phyloP scores from a whole-genome alignment of 2,329 filamentous ascomycete species.

The Penicillium sp. region DNA sequence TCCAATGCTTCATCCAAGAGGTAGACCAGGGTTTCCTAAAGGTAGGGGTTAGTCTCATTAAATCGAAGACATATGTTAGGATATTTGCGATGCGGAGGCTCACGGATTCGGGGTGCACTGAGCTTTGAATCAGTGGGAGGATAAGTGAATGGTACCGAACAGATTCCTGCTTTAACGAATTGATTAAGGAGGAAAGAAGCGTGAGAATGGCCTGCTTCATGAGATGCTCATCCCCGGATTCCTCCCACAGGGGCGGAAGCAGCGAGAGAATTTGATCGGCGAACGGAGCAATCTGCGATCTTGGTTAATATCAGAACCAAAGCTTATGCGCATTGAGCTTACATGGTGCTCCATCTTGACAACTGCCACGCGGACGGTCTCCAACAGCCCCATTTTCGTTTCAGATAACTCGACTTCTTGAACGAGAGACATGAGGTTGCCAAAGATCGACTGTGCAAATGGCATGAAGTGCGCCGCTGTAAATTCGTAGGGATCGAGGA shows the following conservation, averaged over 20 bases:
- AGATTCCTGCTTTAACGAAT: slow-evolving; percentile 74
- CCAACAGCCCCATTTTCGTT: slow-evolving; percentile 83
- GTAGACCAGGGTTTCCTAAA: slow-evolving; percentile 63
- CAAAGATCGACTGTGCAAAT: slow-evolving; percentile 68
- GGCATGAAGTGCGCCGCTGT: slow-evolving; percentile 67
- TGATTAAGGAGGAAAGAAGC: slow-evolving; percentile 78
- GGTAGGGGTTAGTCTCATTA: background rate
- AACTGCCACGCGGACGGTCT: slow-evolving; percentile 77
- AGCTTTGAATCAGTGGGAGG: slow-evolving; percentile 74
- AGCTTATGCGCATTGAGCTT: slow-evolving; percentile 8
- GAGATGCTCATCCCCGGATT: slow-evolving; percentile 79
- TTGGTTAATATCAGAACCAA: slow-evolving; percentile 1
- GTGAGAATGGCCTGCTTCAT: slow-evolving; percentile 91
- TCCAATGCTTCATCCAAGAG: slow-evolving; percentile 89
- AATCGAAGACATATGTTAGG: background rate
- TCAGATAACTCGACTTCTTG: slow-evolving; percentile 75
- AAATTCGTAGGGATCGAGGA: slow-evolving; percentile 84
- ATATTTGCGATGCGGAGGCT: slow-evolving; percentile 12
- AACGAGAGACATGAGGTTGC: slow-evolving; percentile 70
- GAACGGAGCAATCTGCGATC: slow-evolving; percentile 53
- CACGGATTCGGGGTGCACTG: slow-evolving; percentile 70
- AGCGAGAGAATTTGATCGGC: slow-evolving; percentile 78
- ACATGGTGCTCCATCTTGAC: slow-evolving; percentile 72
- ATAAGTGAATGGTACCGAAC: slow-evolving; percentile 74
- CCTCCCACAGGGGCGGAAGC: slow-evolving; percentile 77